Conservation (phyloP, 163 green algal genomes). For the Scenedesmus sp. region DNA sequence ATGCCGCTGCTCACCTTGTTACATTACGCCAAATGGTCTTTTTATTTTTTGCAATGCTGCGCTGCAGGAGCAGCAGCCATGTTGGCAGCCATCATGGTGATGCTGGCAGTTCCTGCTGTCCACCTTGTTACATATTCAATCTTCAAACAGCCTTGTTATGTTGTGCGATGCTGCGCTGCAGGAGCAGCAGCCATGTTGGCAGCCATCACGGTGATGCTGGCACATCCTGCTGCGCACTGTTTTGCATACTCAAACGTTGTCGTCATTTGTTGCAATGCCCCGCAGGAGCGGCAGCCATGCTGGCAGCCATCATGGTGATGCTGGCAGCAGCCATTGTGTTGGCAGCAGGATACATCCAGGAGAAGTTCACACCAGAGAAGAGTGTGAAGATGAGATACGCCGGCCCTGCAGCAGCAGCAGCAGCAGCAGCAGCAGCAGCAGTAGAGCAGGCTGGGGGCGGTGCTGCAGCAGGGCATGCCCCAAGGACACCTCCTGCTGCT, state of each 20-base stretch:
- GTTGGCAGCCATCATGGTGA: not conserved
- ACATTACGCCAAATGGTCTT: too few species aligned
- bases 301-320: slow-evolving; percentile 17
- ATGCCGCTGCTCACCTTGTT: not conserved
- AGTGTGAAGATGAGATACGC: slow-evolving; percentile 23
- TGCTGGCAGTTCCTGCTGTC: too few species aligned
- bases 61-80: not conserved
- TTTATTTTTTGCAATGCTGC: too few species aligned
- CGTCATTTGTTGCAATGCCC: not conserved
- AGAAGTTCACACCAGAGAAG: not conserved
- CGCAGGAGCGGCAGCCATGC: slow-evolving; percentile 15
- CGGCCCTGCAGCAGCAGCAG: not conserved
- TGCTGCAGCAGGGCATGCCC: not conserved
- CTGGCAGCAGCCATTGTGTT: not conserved
- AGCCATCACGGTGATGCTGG: not conserved
- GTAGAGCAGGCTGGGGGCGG: not conserved
- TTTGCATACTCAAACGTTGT: not conserved
- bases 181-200: not conserved
- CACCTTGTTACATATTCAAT: not conserved
- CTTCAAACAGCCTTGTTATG: too few species aligned
- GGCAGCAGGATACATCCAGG: slow-evolving; percentile 6
- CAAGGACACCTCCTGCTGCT: not conserved
- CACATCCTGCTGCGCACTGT: not conserved
- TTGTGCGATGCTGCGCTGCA: not conserved
- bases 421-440: not conserved